Conservation (phyloP, 768 basidiomycete species). For the Sarcodon sp. region DNA sequence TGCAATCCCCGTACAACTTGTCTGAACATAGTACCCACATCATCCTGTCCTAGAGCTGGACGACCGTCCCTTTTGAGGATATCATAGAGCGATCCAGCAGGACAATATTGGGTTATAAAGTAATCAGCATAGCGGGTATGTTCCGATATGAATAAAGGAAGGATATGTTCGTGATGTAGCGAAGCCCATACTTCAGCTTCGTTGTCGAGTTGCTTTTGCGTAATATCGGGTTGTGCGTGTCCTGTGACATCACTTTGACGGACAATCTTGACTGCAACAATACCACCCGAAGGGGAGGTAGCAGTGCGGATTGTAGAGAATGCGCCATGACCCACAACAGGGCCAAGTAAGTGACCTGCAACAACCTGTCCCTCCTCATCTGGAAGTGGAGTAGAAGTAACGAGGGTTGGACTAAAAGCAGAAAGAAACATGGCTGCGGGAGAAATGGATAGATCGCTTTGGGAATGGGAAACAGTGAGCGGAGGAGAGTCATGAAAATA, state of each 20-base stretch:
- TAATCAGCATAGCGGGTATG: constrained; percentile 56
- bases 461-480: constrained; percentile 5
- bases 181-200: constrained; percentile 66
- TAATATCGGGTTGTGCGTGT: constrained; percentile 31
- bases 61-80: constrained; percentile 61
- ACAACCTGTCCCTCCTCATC: constrained; percentile 61
- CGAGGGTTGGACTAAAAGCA: constrained; percentile 34
- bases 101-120: constrained; percentile 76
- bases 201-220: constrained; percentile 46
- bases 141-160: constrained; percentile 63
- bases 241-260: constrained; percentile 41
- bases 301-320: constrained; percentile 75
- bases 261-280: constrained; percentile 76
- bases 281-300: constrained; percentile 45
- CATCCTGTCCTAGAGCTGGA: constrained; percentile 62
- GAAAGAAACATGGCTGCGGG: constrained; percentile 70
- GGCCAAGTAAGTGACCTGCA: constrained; percentile 64
- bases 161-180: constrained; percentile 74
- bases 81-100: constrained; percentile 76
- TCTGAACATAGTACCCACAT: constrained; percentile 74
- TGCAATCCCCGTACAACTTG: constrained; percentile 75
- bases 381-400: constrained; percentile 21
- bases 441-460: constrained; percentile 23
- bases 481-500: background rate
- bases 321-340: constrained; percentile 65